A percentile compares a stretch with the other conserved stretches of the same genome.
These are phyloP conservation scores for Neobulgaria alba DNA, from an alignment of 2,329 filamentous ascomycete species.

Conservation along the genomic window DNA sequence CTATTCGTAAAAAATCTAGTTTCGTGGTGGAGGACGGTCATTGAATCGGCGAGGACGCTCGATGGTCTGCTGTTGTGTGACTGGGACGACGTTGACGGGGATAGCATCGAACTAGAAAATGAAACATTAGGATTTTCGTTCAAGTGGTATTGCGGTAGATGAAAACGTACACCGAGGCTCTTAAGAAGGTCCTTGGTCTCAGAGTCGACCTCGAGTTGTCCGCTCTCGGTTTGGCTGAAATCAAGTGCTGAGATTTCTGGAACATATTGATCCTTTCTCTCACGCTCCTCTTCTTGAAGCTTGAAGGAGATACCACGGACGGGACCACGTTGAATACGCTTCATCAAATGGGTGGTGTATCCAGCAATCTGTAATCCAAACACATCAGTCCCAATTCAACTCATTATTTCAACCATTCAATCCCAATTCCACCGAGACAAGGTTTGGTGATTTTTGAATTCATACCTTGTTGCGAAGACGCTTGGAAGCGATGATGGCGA, in stretches of 20 bases:
- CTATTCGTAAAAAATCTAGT: constrained; percentile 23
- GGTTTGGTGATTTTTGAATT: background rate
- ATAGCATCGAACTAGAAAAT: constrained; percentile 80
- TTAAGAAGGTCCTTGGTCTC: constrained; percentile 99
- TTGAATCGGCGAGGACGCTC: constrained; percentile 76
- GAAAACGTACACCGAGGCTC: constrained; percentile 84
- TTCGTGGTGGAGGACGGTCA: constrained; percentile 48
- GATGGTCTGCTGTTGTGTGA: constrained; percentile 77
- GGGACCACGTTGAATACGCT: constrained; percentile 98
- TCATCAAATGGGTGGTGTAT: constrained; percentile 98
- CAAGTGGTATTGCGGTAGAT: background rate
- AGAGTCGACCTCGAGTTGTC: constrained; percentile 87
- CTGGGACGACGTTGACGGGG: constrained; percentile 89
- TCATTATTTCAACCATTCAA: constrained; percentile 4
- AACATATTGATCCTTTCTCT: constrained; percentile 99
- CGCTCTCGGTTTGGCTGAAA: constrained; percentile 91
- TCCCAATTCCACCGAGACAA: background rate
- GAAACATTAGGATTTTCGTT: constrained; percentile 24
- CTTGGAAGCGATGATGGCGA: constrained; percentile 98
- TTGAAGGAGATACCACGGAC: constrained; percentile 99
- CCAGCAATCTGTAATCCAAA: constrained; percentile 97
- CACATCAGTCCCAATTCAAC: too few relatives aligned
- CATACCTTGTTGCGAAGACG: constrained; percentile 95
- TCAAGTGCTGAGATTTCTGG: constrained; percentile 98
- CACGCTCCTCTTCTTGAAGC: constrained; percentile 99